phyloP scores from a whole-genome alignment of 2,329 filamentous ascomycete genomes.

The Aspergillus carbonarius region DNA sequence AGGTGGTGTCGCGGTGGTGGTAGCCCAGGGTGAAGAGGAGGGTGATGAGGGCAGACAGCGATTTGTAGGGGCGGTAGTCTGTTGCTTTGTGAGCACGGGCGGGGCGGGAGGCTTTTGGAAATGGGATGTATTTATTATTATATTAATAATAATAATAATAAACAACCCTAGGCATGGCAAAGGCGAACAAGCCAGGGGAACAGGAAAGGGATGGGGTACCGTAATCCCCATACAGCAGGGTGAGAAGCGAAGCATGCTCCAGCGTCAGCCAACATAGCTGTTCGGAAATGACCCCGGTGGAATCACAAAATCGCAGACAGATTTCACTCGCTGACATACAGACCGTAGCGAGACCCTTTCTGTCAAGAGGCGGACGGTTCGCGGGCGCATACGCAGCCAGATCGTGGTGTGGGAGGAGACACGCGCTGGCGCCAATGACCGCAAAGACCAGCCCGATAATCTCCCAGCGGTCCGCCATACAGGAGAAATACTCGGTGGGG shows the following conservation, averaged over 20 bases:
- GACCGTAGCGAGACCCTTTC: not conserved
- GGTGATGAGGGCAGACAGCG: not conserved
- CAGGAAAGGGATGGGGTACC: not conserved
- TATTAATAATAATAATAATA: too few species aligned
- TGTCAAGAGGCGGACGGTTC: not conserved
- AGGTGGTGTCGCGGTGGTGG: not conserved
- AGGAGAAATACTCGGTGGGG: not conserved
- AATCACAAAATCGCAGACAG: not conserved
- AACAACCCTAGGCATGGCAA: too few species aligned
- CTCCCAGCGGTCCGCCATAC: not conserved
- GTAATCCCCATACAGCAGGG: not conserved
- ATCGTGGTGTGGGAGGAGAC: not conserved
- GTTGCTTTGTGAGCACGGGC: not conserved
- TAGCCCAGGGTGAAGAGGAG: not conserved
- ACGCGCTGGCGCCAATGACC: not conserved
- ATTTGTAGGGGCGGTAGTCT: not conserved
- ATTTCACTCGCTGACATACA: not conserved
- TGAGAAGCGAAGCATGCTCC: not conserved
- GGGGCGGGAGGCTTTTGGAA: fast-evolving
- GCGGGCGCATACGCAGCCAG: not conserved
- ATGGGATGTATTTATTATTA: too few species aligned
- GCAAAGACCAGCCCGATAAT: not conserved
- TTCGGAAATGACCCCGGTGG: not conserved
- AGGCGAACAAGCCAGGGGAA: not conserved
- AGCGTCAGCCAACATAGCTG: not conserved